Conservation (phyloP, 192 early-diverging fungal species). For the Podila horticola region DNA sequence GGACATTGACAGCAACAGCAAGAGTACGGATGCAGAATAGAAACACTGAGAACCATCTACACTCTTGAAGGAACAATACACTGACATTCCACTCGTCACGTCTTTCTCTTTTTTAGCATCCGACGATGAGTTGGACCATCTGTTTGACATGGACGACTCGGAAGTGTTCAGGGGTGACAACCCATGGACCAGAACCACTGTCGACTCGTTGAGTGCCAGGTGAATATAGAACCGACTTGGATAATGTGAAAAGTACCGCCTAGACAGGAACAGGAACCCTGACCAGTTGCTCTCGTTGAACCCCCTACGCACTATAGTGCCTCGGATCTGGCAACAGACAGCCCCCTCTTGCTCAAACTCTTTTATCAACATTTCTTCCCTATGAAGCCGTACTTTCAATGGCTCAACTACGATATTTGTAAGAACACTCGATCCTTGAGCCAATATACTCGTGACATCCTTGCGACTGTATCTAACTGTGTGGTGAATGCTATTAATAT, state of each 20-base stretch:
- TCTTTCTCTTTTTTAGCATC: background rate
- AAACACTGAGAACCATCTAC: background rate
- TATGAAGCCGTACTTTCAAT: slow-evolving; percentile 78
- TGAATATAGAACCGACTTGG: background rate
- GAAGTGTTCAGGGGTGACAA: slow-evolving; percentile 8
- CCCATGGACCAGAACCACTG: slow-evolving; percentile 3
- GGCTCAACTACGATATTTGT: slow-evolving; percentile 87
- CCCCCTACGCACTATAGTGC: slow-evolving; percentile 1
- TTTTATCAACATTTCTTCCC: slow-evolving; percentile 94
- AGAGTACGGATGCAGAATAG: background rate
- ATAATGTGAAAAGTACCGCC: background rate
- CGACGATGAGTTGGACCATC: slow-evolving; percentile 24
- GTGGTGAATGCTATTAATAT: background rate
- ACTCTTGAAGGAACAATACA: background rate
- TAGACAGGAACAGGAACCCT: background rate
- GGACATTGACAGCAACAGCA: background rate
- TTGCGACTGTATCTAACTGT: background rate
- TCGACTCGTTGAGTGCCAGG: background rate
- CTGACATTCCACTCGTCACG: background rate
- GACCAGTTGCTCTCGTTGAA: background rate
- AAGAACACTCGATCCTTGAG: slow-evolving; percentile 4
- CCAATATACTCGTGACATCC: background rate
- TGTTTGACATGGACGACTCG: slow-evolving; percentile 29
- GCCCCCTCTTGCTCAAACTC: slow-evolving; percentile 55
- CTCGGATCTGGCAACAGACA: slow-evolving; percentile 22